phyloP scores from a whole-genome alignment of 2,329 filamentous ascomycete genomes.

The Hypoxylon sp. region DNA sequence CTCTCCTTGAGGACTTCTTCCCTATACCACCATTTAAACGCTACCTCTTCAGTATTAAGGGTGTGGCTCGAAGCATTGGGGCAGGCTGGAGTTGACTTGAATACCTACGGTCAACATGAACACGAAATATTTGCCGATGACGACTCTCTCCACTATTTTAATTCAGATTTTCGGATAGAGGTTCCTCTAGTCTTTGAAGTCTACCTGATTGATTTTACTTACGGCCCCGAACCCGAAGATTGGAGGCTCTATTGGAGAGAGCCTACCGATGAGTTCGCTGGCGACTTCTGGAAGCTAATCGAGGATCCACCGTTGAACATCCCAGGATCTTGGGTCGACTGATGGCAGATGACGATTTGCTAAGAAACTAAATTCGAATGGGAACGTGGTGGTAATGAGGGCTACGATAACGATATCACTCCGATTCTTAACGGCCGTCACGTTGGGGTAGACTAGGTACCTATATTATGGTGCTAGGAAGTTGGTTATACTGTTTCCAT shows the following conservation, averaged over 20 bases:
- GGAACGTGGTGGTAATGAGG: not conserved
- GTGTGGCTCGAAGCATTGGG: constrained; percentile 25
- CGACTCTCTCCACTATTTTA: not conserved
- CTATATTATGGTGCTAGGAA: not conserved
- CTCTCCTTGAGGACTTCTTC: not conserved
- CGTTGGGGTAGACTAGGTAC: not conserved
- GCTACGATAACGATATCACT: not conserved
- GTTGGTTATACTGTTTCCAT: not conserved
- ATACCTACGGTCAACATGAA: constrained; percentile 25
- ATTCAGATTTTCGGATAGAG: too few relatives aligned
- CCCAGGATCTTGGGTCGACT: constrained; percentile 45
- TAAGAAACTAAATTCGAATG: not conserved
- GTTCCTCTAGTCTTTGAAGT: too few relatives aligned
- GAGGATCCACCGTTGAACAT: constrained; percentile 35
- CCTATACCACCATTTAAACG: not conserved
- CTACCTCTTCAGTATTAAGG: not conserved
- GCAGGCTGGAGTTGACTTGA: constrained; percentile 23
- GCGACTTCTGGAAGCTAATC: constrained; percentile 46
- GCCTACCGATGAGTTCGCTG: constrained; percentile 37
- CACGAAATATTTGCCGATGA: constrained; percentile 4
- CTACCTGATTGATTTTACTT: constrained; percentile 27
- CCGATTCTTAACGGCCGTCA: not conserved
- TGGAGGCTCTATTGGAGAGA: constrained; percentile 42
- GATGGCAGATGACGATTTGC: not conserved
- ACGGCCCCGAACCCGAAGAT: constrained; percentile 38